Percentiles rank a stretch among this genome's conserved stretches.
Conservation (phyloP, 495 filamentous ascomycete species). For the Glonium stellatum region DNA sequence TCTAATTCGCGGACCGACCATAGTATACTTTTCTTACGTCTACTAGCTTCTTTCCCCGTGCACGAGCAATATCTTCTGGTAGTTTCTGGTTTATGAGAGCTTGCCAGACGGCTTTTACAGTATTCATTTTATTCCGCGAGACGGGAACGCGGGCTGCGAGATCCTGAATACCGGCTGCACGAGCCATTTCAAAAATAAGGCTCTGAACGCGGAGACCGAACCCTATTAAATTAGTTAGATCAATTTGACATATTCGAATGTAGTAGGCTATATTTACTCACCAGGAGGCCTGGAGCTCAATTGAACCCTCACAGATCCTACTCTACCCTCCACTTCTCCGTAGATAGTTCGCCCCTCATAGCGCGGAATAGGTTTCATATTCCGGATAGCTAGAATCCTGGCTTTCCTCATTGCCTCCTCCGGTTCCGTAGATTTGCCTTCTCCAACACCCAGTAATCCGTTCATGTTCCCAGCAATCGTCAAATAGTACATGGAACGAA, state of each 20-base stretch:
- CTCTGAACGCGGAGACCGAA: constrained; percentile 88
- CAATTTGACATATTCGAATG: background rate
- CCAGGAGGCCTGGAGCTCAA: constrained; percentile 80
- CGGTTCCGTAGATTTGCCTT: constrained; percentile 74
- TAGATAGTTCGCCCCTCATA: constrained; percentile 91
- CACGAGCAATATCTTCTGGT: constrained; percentile 82
- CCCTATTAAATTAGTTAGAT: constrained; percentile 43
- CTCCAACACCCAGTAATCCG: constrained; percentile 79
- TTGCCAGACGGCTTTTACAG: constrained; percentile 79
- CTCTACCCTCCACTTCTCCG: constrained; percentile 76
- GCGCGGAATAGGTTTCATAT: constrained; percentile 76
- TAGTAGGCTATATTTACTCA: constrained; percentile 41
- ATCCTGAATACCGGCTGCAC: constrained; percentile 74
- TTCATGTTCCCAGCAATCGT: constrained; percentile 76
- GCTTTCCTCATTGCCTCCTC: constrained; percentile 59
- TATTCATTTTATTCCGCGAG: constrained; percentile 90
- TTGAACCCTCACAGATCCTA: constrained; percentile 73
- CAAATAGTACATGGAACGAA: constrained; percentile 60
- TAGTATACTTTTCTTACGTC: constrained; percentile 98
- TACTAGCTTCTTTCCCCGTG: constrained; percentile 84
- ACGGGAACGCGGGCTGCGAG: constrained; percentile 71
- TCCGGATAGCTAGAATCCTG: constrained; percentile 66
- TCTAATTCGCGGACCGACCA: constrained; percentile 55
- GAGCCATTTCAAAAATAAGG: constrained; percentile 87
- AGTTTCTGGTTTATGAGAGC: constrained; percentile 74